Conservation (phyloP, 179 eudicot genomes). For the Nepenthes alata region DNA sequence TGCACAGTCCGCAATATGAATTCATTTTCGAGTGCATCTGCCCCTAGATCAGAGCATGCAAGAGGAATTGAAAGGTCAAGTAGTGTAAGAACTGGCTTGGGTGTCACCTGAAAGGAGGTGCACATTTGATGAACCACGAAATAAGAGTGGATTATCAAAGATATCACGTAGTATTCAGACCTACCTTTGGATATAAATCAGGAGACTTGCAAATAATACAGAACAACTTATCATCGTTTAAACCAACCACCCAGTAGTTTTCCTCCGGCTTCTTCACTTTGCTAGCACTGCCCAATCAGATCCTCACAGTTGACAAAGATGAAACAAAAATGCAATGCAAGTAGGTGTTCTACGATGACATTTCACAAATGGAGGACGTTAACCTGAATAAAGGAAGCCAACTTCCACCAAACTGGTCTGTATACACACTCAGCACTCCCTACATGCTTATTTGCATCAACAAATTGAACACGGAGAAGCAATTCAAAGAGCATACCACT, state of each 20-base stretch:
- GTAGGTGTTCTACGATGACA: background rate
- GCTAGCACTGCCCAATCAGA: constrained; percentile 45
- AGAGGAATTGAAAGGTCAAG: constrained; percentile 77
- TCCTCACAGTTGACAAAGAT: constrained; percentile 1
- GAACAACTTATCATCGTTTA: constrained; percentile 61
- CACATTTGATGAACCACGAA: background rate
- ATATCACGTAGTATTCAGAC: background rate
- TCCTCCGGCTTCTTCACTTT: constrained; percentile 73
- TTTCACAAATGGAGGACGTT: background rate
- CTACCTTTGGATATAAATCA: constrained; percentile 76
- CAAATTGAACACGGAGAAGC: constrained; percentile 1
- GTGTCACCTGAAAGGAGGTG: constrained; percentile 44
- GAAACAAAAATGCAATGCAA: background rate
- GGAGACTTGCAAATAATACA: constrained; percentile 91
- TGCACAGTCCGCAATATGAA: constrained; percentile 65
- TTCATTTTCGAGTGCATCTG: constrained; percentile 82
- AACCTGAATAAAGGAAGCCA: constrained; percentile 97
- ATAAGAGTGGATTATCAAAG: background rate
- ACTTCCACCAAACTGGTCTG: constrained; percentile 86
- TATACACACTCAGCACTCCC: constrained; percentile 77
- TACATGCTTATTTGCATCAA: constrained; percentile 10
- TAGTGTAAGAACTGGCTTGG: constrained; percentile 79
- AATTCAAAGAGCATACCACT: background rate
- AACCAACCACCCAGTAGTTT: constrained; percentile 81
- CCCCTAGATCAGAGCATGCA: constrained; percentile 88